Base-by-base conservation (phyloP, 805 yeast genomes). In the Wickerhamiella sergipiensis region DNA sequence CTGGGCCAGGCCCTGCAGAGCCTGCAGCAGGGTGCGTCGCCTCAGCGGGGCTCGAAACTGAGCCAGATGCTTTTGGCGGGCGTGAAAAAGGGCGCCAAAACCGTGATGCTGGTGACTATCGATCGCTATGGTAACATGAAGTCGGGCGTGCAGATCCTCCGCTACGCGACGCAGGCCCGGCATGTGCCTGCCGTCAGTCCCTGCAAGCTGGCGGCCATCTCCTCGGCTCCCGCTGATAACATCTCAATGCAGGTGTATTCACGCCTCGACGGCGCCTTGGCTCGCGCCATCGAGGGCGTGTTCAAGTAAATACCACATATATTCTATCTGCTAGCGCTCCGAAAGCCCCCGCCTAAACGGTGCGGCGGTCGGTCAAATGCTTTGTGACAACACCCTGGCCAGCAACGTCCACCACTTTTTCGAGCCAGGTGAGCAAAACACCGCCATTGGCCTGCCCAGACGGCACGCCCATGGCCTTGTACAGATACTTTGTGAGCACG, bases 361-460 rank as follows among this genome's bases (percentile, higher is more conserved):
- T 77, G 64, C 92, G 77, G 70, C 95, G 79, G 68, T 90, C 97
- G 43, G 87, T 78, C 67, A 88, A 74, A 66, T 80, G 88, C 59
- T 95, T 79, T 48, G 85, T 85, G 58, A 92, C 81, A 43, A 95
- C 85, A 12, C 95, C 95, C 63, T 83, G 81, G 18, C 97, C 97
- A 15, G 89, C 78, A 19, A 77, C 70, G 54, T 83, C 94, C 38
- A 86, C 81, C 18, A 90, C 78, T 68, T 87, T 88, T 59, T 90
- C 97, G 64, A 83, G 86, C 98, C 98, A 92, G 31, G 83, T 78
- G 59, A 92, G 76, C 58, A 92, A 67, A 46, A 82, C 74, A 46
- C 95, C 95, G 18, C 96, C 95, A 56, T 82, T 87, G 10, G 92
- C 89, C 51, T 67, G 68, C 26, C 69, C 66, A 48, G 61, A 80